Base-by-base conservation (phyloP, 139 green algal genomes). In the Nannochloris sp. region DNA sequence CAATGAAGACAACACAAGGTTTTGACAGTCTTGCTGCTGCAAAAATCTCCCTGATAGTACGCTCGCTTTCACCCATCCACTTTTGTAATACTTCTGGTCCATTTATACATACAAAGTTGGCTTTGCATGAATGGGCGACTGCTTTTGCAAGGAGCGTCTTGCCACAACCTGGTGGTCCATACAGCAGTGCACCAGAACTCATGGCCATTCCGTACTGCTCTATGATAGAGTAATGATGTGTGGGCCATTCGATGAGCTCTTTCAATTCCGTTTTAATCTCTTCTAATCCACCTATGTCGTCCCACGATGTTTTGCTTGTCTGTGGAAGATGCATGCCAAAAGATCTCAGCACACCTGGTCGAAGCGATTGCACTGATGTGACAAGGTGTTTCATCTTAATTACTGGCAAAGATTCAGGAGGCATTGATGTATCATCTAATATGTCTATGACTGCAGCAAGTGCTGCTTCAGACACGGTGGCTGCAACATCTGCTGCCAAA, bases 1-100 rank as follows among this genome's bases (percentile, higher is more conserved):
- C 84, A 20, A 91, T 84, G 58, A 91, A 86, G 16, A 91, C 59
- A n/a, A 91, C 67, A 74, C 81, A 89, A 11, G 82, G 82, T 6
- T 73, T 68, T 23, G 63, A 70, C 23, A 64, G 17, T 31, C 61
- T 53, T 14, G 71, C 71, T 14, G 62, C 44, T 2, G 63, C 46
- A 49, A 84, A 84, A 45, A 84, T 31, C n/a, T 58, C 44, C 4
- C 74, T 28, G 49, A 84, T 75, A 10, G 61, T 63, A 46, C 46
- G 31, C 67, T 84, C 77, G 13, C 49, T 69, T 57, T 81, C 74
- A 13, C 77, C 77, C 33, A 82, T 57, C 74, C 74, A 84, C 69
- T 77, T 84, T 25, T 79, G 50, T 16, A 84, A 55, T 58, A 79
- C 64, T 67, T 82, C 76, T 0, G 76, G 76, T 16, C 76, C 77